phyloP scores from a whole-genome alignment of 2,329 filamentous ascomycete species.

The Pseudogymnoascus sp. region DNA sequence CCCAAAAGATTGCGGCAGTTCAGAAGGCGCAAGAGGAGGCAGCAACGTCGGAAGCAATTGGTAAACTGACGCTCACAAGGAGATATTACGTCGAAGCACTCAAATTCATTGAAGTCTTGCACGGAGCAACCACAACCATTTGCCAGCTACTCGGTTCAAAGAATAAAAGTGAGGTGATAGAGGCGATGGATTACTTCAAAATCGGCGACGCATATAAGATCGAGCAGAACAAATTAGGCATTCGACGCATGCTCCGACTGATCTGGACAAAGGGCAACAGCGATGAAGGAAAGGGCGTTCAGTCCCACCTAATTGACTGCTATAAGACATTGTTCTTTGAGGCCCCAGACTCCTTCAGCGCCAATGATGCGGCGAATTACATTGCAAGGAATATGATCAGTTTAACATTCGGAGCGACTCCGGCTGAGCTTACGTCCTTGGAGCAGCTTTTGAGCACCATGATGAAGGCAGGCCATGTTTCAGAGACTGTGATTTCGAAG shows the following conservation, averaged over 20 bases:
- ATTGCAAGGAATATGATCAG: constrained; percentile 98
- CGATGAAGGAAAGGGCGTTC: constrained; percentile 96
- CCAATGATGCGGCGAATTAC: constrained; percentile 89
- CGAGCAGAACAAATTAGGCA: constrained; percentile 84
- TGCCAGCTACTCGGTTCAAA: constrained; percentile 85
- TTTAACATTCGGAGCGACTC: constrained; percentile 89
- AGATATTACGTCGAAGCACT: constrained; percentile 92
- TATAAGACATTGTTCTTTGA: constrained; percentile 96
- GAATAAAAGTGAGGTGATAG: constrained; percentile 97
- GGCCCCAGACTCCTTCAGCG: constrained; percentile 77
- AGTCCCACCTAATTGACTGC: constrained; percentile 92
- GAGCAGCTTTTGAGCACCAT: constrained; percentile 94
- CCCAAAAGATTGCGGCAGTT: constrained; percentile 64
- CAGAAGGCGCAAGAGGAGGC: constrained; percentile 80
- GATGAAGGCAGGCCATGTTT: constrained; percentile 88
- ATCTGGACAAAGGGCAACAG: constrained; percentile 99
- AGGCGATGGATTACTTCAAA: constrained; percentile 98
- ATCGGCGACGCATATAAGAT: constrained; percentile 94
- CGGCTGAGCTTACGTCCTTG: constrained; percentile 87
- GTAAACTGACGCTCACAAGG: constrained; percentile 77
- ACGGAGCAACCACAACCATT: constrained; percentile 71
- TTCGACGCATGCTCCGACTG: constrained; percentile 87
- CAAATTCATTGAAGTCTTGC: constrained; percentile 85
- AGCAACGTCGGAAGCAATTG: constrained; percentile 79
- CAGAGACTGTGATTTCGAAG: constrained; percentile 79